Evolutionary conservation across 805 yeast genomes (phyloP).

Genomic region (Saccharomyces paradoxus): DNA sequence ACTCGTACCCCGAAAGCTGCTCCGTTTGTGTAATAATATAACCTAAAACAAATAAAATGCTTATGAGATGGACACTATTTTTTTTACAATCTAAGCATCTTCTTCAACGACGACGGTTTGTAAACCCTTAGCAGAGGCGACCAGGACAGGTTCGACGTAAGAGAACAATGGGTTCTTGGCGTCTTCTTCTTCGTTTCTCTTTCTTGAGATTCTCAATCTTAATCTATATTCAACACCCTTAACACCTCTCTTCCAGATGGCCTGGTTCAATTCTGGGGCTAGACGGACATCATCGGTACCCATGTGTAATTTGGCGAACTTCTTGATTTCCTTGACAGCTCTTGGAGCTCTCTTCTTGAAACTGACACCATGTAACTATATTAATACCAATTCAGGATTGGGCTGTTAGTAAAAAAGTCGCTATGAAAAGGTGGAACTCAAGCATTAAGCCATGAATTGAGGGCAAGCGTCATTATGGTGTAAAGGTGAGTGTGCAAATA

Average conservation of each 20-base stretch:
- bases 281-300: constrained; percentile 96
- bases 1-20: background rate
- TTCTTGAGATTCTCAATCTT: constrained; percentile 95
- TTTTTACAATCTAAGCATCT: constrained; percentile 35
- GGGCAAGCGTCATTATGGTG: background rate
- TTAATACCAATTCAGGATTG: background rate
- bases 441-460: background rate
- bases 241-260: constrained; percentile 97
- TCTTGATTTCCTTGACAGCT: constrained; percentile 96
- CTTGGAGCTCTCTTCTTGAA: constrained; percentile 99
- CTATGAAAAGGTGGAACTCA: background rate
- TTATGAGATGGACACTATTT: background rate
- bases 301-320: constrained; percentile 94
- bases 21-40: background rate
- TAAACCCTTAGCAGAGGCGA: constrained; percentile 90
- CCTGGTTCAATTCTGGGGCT: constrained; percentile 94
- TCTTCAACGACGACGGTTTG: constrained; percentile 90
- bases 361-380: constrained; percentile 86
- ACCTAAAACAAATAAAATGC: background rate
- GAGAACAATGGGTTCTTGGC: constrained; percentile 94
- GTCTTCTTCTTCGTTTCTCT: constrained; percentile 98
- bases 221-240: constrained; percentile 95
- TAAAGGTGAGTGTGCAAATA: background rate
- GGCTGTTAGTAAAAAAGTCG: background rate
- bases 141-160: constrained; percentile 90